These are phyloP conservation scores for Penicillium samsonianum DNA, from an alignment of 495 filamentous ascomycete genomes.

Conservation along the genomic window DNA sequence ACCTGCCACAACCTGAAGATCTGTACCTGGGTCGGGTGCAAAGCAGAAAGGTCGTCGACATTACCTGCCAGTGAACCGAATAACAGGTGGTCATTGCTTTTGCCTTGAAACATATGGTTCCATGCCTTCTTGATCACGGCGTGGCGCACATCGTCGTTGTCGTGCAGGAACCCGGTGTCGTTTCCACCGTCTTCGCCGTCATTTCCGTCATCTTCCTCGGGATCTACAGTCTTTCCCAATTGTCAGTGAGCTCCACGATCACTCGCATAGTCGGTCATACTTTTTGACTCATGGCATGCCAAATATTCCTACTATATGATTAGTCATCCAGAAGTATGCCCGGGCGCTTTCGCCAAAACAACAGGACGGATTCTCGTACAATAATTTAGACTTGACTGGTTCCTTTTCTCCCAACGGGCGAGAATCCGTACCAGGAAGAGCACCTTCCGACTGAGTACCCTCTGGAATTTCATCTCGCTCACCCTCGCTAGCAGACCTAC, in stretches of 20 bases:
- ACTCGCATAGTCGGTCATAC: not conserved
- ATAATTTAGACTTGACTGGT: not conserved
- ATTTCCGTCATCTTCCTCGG: not conserved
- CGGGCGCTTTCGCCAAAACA: no score
- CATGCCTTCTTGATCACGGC: not conserved
- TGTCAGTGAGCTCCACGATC: not conserved
- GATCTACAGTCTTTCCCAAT: not conserved
- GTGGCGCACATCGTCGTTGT: not conserved
- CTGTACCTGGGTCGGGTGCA: slow-evolving; percentile 26
- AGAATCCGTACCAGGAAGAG: not conserved
- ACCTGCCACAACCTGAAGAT: slow-evolving; percentile 47
- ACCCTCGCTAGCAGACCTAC: not conserved
- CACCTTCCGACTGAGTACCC: not conserved
- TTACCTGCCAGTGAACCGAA: slow-evolving; percentile 21
- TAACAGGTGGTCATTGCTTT: not conserved
- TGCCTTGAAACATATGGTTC: not conserved
- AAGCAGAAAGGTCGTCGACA: not conserved
- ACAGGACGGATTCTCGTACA: not conserved
- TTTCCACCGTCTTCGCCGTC: not conserved
- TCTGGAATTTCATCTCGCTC: not conserved
- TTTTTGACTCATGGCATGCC: not conserved
- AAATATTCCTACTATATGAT: not conserved
- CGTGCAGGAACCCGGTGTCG: not conserved
- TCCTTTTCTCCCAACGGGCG: not conserved
- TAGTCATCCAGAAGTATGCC: not conserved